A percentile compares a stretch with the other conserved stretches of the same genome.
phyloP scores from a whole-genome alignment of 306 rosid species.

The Acmispon strigosus region DNA sequence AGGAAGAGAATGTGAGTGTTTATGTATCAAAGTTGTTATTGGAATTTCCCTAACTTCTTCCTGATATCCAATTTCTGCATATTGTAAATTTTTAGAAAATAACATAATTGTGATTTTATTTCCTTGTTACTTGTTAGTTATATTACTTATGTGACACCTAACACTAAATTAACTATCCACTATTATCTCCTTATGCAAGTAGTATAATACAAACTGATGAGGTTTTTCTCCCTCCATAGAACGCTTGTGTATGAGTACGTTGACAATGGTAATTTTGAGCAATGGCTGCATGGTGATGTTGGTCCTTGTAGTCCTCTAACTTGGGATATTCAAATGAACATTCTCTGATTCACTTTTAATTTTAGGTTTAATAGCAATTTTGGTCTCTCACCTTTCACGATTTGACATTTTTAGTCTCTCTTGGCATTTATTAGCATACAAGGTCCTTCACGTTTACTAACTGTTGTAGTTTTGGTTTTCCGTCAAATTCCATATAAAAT shows the following conservation, averaged over 20 bases:
- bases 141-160: background rate
- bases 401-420: no score
- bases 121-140: background rate
- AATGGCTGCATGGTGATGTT: slow-evolving; percentile 88
- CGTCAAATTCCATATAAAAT: no score
- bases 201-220: background rate
- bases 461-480: no score
- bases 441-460: no score
- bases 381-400: no score
- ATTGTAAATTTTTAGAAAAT: background rate
- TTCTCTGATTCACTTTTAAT: no score
- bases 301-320: slow-evolving; percentile 77
- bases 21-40: no score
- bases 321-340: slow-evolving; percentile 80
- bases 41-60: background rate
- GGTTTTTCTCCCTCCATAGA: slow-evolving; percentile 28
- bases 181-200: background rate
- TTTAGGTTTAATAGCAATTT: no score
- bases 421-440: no score
- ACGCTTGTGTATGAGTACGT: slow-evolving; percentile 87
- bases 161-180: background rate
- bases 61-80: background rate
- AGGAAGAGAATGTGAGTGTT: background rate
- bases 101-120: background rate
- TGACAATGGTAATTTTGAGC: slow-evolving; percentile 85